Evolutionary conservation across 352 stramenopile species (phyloP).

Genomic region (Pythium pectinolyticum): DNA sequence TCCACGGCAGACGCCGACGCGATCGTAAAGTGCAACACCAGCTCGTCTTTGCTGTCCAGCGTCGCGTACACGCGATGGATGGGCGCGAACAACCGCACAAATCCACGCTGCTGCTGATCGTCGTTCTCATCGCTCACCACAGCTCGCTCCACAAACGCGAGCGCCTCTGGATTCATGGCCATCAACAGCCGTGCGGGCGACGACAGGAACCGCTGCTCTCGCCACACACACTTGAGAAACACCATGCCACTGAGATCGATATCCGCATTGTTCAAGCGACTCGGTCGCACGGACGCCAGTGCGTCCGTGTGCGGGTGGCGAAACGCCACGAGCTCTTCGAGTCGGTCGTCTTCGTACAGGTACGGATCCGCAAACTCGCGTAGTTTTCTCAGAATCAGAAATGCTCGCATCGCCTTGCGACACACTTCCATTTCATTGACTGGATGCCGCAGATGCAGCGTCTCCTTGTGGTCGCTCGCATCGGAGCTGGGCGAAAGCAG

Average conservation of each 20-base stretch:
- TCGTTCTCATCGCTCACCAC: conserved; percentile 5
- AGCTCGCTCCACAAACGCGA: conserved; percentile 58
- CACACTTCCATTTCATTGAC: conserved; percentile 74
- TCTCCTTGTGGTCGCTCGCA: conserved; percentile 29
- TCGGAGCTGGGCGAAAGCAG: conserved; percentile 25
- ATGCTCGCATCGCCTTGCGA: conserved; percentile 67
- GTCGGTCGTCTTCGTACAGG: conserved; percentile 41
- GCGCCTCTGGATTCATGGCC: conserved; percentile 75
- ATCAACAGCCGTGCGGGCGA: conserved; percentile 59
- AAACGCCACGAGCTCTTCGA: conserved; percentile 56
- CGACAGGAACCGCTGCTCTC: conserved; percentile 75
- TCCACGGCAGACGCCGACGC: conserved; percentile 53
- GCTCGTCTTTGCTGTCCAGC: conserved; percentile 67
- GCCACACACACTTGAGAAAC: conserved; percentile 64
- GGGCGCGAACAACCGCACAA: conserved; percentile 65
- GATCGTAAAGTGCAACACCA: conserved; percentile 69
- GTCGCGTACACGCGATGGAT: conserved; percentile 74
- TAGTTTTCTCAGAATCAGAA: conserved; percentile 60
- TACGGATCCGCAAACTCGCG: conserved; percentile 51
- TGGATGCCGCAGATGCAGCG: conserved; percentile 47
- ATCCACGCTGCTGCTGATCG: conserved; percentile 27
- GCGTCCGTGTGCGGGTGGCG: conserved; percentile 59
- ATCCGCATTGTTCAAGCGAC: conserved; percentile 13
- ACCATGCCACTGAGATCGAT: conserved; percentile 64
- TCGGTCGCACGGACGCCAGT: conserved; percentile 34